Evolutionary conservation across 176 grass and related monocot species (phyloP).

Genomic region (Oryza nivara): DNA sequence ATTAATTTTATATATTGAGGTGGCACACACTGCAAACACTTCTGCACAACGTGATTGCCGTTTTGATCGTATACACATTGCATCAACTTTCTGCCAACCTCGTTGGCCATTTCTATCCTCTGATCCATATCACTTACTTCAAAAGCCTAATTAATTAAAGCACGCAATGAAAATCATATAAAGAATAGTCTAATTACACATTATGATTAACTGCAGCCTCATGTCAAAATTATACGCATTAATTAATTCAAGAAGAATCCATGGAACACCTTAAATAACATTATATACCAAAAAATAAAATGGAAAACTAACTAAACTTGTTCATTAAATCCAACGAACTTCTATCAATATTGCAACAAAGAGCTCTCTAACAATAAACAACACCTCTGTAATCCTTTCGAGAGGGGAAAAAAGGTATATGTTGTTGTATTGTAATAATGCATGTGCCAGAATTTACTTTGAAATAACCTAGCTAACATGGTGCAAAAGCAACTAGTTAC

Average conservation of each 20-base stretch:
- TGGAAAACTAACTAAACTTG: neutral
- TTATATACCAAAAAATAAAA: too few relatives aligned
- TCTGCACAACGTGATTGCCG: slow-evolving; percentile 62
- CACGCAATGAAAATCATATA: neutral
- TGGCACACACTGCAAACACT: slow-evolving; percentile 64
- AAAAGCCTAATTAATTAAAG: slow-evolving; percentile 40
- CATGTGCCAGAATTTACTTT: neutral
- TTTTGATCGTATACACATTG: slow-evolving; percentile 53
- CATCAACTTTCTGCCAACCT: slow-evolving; percentile 50
- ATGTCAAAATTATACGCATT: too few relatives aligned
- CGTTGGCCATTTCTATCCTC: slow-evolving; percentile 54
- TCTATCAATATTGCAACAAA: neutral
- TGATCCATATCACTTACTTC: slow-evolving; percentile 49
- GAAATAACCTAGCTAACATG: slow-evolving; percentile 17
- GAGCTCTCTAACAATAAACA: neutral
- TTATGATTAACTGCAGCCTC: too few relatives aligned
- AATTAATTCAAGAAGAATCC: too few relatives aligned
- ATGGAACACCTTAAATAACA: neutral
- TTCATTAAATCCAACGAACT: neutral
- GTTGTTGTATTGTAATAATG: too few relatives aligned
- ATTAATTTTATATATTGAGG: slow-evolving; percentile 44
- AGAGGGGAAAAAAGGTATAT: too few relatives aligned
- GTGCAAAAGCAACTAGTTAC: neutral
- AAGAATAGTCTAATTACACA: neutral
- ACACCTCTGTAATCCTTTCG: neutral